Base-by-base conservation (phyloP, 768 basidiomycete species). In the Boletus pseudo-olivaceus region DNA sequence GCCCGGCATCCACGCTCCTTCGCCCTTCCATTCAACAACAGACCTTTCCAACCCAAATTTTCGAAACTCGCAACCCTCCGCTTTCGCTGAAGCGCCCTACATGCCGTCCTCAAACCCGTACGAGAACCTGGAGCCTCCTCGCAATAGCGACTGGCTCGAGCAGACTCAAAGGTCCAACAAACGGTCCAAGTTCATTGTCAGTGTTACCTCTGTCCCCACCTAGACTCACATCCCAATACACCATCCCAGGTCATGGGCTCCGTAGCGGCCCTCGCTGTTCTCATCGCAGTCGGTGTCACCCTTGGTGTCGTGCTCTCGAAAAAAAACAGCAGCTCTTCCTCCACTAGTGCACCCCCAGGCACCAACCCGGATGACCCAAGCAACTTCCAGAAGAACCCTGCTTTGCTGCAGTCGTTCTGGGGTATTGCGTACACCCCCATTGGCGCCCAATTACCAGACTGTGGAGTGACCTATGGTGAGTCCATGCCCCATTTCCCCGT, bases 371-470 rank as follows among this genome's bases (percentile, higher is more conserved):
- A 77, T 60, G 89, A 95, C 69, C 91, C 93, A 4, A 91, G 84
- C 69, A 78, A 78, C 17, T 97, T 95, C 70, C 69, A 72, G 19
- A 88, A 85, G 72, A 81, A 95, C 68, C 48, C 81, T 3, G 77
- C 78, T 30, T 72, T 96, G 47, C 78, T 85, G 57, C 82, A 88
- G 59, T 78, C 83, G 1, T 90, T 97, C 73, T 96, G 86, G 67
- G 93, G 89, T 5, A 65, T 96, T 23, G 93, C 93, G 0, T 96
- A 96, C 69, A 93, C 91, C 1, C 93, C 93, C 9, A 72, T 74
- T 19, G 84, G 84, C 38, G 83, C 85, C n/a, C 82, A 85, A 60
- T 68, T 85, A 23, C 90, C 90, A 0, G 65, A 79, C 33, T 93
- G 90, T 60, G 86, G 85, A 10, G 85, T 78, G 51, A 71, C 64